Evolutionary conservation across 306 rosid genomes (phyloP).

Genomic region (Ziziphus jujuba): DNA sequence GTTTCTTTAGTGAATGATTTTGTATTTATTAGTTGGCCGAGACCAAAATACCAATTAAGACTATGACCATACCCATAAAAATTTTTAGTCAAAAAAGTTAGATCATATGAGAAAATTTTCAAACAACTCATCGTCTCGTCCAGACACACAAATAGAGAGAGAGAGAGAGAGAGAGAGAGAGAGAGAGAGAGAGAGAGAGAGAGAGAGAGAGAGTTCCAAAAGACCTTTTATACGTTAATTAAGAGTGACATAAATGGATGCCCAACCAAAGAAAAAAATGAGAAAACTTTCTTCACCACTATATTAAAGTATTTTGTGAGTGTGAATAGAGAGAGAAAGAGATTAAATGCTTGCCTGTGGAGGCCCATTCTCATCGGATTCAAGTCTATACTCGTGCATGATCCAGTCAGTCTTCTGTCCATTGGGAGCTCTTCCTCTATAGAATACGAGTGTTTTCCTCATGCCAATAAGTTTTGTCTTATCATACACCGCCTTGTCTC

Average conservation of each 20-base stretch:
- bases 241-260: background rate
- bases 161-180: constrained; percentile 8
- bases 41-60: background rate
- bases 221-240: background rate
- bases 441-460: constrained; percentile 96
- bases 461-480: constrained; percentile 74
- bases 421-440: constrained; percentile 92
- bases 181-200: constrained; percentile 13
- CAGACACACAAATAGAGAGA: background rate
- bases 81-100: background rate
- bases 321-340: background rate
- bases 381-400: constrained; percentile 92
- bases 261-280: constrained; percentile 1
- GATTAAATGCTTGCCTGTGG: constrained; percentile 63
- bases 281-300: background rate
- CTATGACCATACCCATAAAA: background rate
- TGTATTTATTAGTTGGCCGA: constrained; percentile 4
- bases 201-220: background rate
- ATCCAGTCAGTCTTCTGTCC: constrained; percentile 96
- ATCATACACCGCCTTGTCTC: constrained; percentile 89
- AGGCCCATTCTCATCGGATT: constrained; percentile 74
- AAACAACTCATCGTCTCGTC: background rate
- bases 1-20: background rate
- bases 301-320: too few species aligned
- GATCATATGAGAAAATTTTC: constrained; percentile 3